Evolutionary conservation across 306 rosid genomes (phyloP).

Genomic region (Herpetospermum pedunculosum): DNA sequence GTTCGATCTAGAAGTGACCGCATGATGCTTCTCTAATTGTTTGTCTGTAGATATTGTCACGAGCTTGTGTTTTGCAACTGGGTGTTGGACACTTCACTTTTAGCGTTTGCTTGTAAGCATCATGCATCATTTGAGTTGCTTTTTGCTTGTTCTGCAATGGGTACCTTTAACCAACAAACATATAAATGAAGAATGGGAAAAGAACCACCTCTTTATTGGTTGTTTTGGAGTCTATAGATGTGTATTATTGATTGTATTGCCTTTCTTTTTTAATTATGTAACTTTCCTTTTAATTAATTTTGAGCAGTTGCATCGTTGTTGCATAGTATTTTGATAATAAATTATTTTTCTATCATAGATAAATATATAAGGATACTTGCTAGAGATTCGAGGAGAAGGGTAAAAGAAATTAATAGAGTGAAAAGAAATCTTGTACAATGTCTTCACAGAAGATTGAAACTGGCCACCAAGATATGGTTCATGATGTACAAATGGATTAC

Average conservation of each 20-base stretch:
- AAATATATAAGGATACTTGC: background rate
- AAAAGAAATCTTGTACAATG: conserved; percentile 25
- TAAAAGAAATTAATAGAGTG: background rate
- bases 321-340: background rate
- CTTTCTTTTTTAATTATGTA: background rate
- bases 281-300: background rate
- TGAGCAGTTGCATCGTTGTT: background rate
- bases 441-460: conserved; percentile 81
- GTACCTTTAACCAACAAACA: background rate
- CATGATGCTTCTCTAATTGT: background rate
- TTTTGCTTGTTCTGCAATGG: background rate
- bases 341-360: background rate
- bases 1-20: background rate
- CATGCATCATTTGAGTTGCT: background rate
- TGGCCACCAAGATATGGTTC: conserved; percentile 70
- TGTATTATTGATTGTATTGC: background rate
- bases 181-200: background rate
- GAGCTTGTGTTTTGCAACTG: background rate
- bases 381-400: conserved; percentile 3
- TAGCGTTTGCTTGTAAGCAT: background rate
- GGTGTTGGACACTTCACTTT: background rate
- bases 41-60: background rate
- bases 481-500: conserved; percentile 84
- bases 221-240: background rate
- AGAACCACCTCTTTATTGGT: background rate